phyloP scores from a whole-genome alignment of 345 rosid species.

The Citropsis articulata region DNA sequence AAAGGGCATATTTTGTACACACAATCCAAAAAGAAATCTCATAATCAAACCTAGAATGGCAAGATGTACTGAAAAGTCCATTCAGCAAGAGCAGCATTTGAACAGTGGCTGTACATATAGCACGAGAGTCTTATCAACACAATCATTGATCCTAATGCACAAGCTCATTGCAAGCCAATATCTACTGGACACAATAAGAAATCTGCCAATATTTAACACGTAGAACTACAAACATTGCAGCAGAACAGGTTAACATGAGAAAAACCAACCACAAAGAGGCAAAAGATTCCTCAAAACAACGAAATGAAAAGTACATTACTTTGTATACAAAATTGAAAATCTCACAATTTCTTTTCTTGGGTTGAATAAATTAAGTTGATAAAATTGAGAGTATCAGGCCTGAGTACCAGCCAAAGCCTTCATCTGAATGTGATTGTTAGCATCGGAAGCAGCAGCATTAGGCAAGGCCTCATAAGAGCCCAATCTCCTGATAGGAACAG shows the following conservation, averaged over 20 bases:
- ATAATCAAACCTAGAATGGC: background rate
- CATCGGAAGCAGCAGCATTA: slow-evolving; percentile 30
- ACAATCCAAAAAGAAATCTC: background rate
- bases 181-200: background rate
- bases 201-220: background rate
- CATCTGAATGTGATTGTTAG: slow-evolving; percentile 67
- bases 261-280: background rate
- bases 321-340: background rate
- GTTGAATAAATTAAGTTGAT: background rate
- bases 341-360: background rate
- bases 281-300: background rate
- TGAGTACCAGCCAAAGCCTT: slow-evolving; percentile 78
- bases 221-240: background rate
- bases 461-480: slow-evolving; percentile 88
- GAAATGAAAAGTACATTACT: slow-evolving; percentile 3
- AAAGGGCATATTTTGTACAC: slow-evolving; percentile 1
- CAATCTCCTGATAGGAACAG: slow-evolving; percentile 45
- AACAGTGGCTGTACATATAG: too few relatives aligned
- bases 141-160: background rate
- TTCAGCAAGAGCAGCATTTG: background rate
- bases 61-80: background rate
- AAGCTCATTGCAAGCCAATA: background rate
- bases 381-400: slow-evolving; percentile 39
- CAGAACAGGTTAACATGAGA: background rate
- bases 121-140: background rate